Base-by-base conservation (phyloP, 768 basidiomycete species). In the Mycena leptocephala region DNA sequence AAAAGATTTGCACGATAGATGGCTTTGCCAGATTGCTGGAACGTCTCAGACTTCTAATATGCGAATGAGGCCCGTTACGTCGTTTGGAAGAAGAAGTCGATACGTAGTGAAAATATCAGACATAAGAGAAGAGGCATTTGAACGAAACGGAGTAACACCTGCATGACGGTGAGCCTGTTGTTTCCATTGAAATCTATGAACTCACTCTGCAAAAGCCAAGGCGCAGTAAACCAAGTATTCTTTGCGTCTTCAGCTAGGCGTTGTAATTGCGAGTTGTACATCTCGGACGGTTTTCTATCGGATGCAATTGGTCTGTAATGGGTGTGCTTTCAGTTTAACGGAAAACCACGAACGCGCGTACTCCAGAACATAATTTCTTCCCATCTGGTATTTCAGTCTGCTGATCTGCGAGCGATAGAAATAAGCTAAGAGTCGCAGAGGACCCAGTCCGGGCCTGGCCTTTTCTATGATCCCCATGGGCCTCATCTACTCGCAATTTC, bases 171-270 rank as follows among this genome's bases (percentile, higher is more conserved):
- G n/a, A 37, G 41, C 35, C 41, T 2, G 39, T 37, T 35, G 3
- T 26, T 10, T 33, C 39, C n/a, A 33, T 10, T 62, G 24, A 62
- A 28, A 41, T 46, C 7, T 63, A 68, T 26, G 14, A 33, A 64
- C 67, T 85, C 94, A 98, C 94, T 99, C 98, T 71, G 97, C 96
- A 83, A 90, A 24, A 99, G 89, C 98, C 98, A 99, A 2, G 97
- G 96, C 8, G 95, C 92, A 10, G 92, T 95, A 82, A 96, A 97
- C 98, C 98, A 99, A 0, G 94, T 95, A 74, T 93, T 89, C 79
- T 89, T 87, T 4, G 84, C 82, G 1, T 87, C 82, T 32, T 86
- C 83, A 0, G 86, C 85, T 2, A 95, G 88, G 0, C 84, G 82
- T 7, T 83, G 83, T 18, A 99, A 87, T 76, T 96, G 94, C 0